Conservation (phyloP, 2,329 filamentous ascomycete species). For the Endoconidiophora laricicola region DNA sequence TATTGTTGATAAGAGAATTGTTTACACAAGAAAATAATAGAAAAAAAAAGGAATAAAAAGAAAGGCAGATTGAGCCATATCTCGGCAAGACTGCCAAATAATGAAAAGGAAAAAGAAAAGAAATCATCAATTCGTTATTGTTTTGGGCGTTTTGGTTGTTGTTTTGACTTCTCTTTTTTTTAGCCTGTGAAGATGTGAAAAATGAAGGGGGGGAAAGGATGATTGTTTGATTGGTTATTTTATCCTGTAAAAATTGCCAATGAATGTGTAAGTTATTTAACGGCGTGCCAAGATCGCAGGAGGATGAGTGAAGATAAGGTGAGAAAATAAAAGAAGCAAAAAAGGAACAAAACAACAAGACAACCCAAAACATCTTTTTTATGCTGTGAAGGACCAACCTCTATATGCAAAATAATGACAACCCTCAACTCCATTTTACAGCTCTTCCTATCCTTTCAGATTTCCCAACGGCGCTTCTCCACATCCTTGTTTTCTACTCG, state of each 20-base stretch:
- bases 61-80: slow-evolving; percentile 4
- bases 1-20: neutral
- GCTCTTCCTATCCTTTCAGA: neutral
- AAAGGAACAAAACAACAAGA: neutral
- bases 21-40: neutral
- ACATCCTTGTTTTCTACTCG: slow-evolving; percentile 15
- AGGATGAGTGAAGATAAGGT: neutral
- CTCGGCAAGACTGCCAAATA: neutral
- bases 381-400: neutral
- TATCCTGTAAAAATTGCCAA: too few relatives aligned
- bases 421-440: neutral
- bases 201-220: too few relatives aligned
- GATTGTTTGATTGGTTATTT: too few relatives aligned
- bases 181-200: too few relatives aligned
- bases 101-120: neutral
- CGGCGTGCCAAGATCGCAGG: too few relatives aligned
- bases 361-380: neutral
- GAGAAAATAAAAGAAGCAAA: neutral
- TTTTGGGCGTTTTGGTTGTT: too few relatives aligned
- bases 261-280: too few relatives aligned
- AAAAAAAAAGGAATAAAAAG: neutral
- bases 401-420: neutral
- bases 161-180: too few relatives aligned
- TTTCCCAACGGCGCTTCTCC: too few relatives aligned
- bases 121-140: slow-evolving; percentile 1